phyloP scores from a whole-genome alignment of 768 basidiomycete species.

The Suillus subalutaceus region DNA sequence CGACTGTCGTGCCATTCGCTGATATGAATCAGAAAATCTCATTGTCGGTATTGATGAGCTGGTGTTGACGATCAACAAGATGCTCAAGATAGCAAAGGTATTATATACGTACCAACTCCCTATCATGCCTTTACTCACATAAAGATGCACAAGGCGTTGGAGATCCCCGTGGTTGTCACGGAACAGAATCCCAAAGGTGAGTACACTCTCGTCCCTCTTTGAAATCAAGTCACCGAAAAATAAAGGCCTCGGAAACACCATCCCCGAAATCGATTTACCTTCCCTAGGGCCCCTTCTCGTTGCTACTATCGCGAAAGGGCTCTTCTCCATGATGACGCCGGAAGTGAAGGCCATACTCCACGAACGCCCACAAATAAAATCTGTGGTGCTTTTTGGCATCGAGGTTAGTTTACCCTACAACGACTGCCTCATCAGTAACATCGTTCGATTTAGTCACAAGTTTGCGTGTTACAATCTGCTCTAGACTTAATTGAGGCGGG shows the following conservation, averaged over 20 bases:
- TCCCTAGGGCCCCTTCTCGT: constrained; percentile 59
- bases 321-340: constrained; percentile 84
- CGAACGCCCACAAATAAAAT: constrained; percentile 49
- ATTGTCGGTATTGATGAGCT: constrained; percentile 76
- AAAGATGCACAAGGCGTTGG: constrained; percentile 47
- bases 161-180: constrained; percentile 73
- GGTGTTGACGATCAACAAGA: constrained; percentile 62
- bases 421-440: not conserved
- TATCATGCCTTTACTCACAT: constrained; percentile 2
- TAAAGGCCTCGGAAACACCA: constrained; percentile 71
- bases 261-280: constrained; percentile 57
- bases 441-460: constrained; percentile 64
- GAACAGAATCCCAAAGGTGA: constrained; percentile 83
- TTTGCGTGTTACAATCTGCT: constrained; percentile 86
- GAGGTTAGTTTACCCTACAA: constrained; percentile 56
- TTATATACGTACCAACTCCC: not conserved
- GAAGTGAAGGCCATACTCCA: constrained; percentile 59
- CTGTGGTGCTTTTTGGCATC: constrained; percentile 82
- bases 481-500: constrained; percentile 60
- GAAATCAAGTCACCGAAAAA: constrained; percentile 3
- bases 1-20: constrained; percentile 19
- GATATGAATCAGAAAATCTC: constrained; percentile 40
- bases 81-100: constrained; percentile 77
- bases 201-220: constrained; percentile 11
- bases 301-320: constrained; percentile 71